Conservation (phyloP, 2,329 filamentous ascomycete species). For the Penicillium hesseltinei region DNA sequence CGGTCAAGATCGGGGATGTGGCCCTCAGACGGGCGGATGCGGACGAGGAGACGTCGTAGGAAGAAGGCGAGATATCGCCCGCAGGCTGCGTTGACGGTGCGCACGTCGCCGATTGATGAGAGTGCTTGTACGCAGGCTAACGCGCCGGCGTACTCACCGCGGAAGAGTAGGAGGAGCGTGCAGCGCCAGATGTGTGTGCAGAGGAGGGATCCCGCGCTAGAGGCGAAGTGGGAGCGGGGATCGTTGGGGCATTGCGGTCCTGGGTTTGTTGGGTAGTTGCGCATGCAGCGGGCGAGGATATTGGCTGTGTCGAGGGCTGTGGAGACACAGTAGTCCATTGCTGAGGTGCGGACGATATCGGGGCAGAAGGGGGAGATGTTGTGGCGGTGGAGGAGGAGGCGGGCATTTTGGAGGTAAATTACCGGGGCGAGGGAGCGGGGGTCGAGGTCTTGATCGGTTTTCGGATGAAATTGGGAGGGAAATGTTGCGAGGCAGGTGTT, state of each 20-base stretch:
- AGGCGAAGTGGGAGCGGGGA: constrained; percentile 60
- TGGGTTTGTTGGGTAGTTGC: constrained; percentile 25
- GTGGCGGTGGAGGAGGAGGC: constrained; percentile 83
- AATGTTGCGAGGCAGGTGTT: constrained; percentile 71
- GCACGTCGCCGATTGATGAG: constrained; percentile 66
- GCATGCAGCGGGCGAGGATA: constrained; percentile 67
- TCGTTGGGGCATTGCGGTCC: constrained; percentile 29
- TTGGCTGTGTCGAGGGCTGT: constrained; percentile 76
- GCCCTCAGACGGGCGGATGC: constrained; percentile 43
- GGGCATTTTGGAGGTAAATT: constrained; percentile 74
- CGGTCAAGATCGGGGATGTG: constrained; percentile 48
- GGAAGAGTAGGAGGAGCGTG: constrained; percentile 73
- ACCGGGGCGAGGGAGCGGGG: constrained; percentile 72
- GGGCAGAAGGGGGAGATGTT: constrained; percentile 75
- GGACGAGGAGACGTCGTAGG: constrained; percentile 62
- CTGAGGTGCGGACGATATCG: constrained; percentile 62
- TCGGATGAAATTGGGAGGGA: constrained; percentile 69
- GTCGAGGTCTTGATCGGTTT: constrained; percentile 66
- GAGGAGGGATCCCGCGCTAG: constrained; percentile 70
- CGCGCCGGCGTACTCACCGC: constrained; percentile 70
- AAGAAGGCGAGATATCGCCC: constrained; percentile 83
- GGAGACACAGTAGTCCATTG: constrained; percentile 73
- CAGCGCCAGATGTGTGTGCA: constrained; percentile 87
- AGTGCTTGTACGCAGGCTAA: constrained; percentile 70
- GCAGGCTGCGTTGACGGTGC: constrained; percentile 73